Base-by-base conservation (phyloP, 345 rosid genomes). In the Populus alba region DNA sequence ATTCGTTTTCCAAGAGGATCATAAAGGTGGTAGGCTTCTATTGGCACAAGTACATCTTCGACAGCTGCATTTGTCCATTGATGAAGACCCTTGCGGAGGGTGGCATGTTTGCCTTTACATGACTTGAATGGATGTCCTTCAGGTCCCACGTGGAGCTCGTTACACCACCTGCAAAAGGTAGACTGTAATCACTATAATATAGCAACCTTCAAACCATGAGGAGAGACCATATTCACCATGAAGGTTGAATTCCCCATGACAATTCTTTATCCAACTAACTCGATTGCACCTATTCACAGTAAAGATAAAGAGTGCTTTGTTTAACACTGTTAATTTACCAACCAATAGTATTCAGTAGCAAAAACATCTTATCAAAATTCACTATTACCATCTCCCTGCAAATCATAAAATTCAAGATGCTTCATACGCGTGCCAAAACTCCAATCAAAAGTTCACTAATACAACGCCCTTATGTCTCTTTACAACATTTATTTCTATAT, bases 131-230 rank as follows among this genome's bases (percentile, higher is more conserved):
- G 94, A 86, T 92, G 99, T 27, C 95, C 98, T 23, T 70, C 86
- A 62, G 89, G 90, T 82, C 99, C 99, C 73, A 96, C 99, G 38
- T 93, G 98, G 78, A 96, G 90, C 86, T 96, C 99, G 78, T 83
- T 83, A 70, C 99, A 96, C 88, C 86, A 92, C 77, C 98, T 96
- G 90, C 83, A 79, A 68, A 82, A 43, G 66, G 41, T 15, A 76
- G 72, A 76, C 0, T 27, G 12, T 13, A 38, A 29, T 4, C n/a
- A 78, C 55, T 43, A 41, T 51, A 70, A 27, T 66, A 35, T 8
- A 57, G 25, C 8, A 55, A 57, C 12, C 62, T n/a, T 57, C 6
- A n/a, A 57, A 57, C 25, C 62, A 57, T 57, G 27, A 57, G 62
- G 10, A n/a, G 65, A 59, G 11, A 23, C 65, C 47, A 74, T 18